Evolutionary conservation across 495 filamentous ascomycete genomes (phyloP).

Genomic region (Friedmanniomyces simplex): DNA sequence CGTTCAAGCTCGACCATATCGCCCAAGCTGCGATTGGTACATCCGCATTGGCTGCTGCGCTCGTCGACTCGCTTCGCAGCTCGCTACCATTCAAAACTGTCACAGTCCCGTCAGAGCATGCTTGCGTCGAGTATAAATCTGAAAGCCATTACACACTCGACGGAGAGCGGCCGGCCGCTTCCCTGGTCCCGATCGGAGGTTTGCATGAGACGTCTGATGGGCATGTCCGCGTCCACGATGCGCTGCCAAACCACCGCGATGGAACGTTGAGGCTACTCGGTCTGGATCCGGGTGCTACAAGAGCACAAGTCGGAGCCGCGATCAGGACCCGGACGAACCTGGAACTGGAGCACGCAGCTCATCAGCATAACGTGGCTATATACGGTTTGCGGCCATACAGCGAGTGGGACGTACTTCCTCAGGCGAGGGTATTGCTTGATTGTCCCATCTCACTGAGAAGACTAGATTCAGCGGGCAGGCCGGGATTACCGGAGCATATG

Average conservation of each 20-base stretch:
- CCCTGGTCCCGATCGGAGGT: conserved; percentile 36
- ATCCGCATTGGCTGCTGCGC: conserved; percentile 34
- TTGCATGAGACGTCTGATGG: conserved; percentile 36
- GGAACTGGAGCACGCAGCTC: conserved; percentile 33
- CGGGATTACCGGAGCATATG: conserved; percentile 10
- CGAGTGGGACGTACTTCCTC: conserved; percentile 37
- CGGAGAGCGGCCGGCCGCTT: conserved; percentile 20
- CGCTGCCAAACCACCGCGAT: conserved; percentile 34
- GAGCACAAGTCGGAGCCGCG: conserved; percentile 29
- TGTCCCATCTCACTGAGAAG: conserved; percentile 33
- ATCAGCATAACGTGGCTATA: conserved; percentile 30
- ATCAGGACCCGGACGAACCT: conserved; percentile 28
- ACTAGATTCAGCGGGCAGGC: conserved; percentile 20
- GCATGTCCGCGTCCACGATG: conserved; percentile 39
- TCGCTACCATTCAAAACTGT: conserved; percentile 22
- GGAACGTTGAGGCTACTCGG: conserved; percentile 33
- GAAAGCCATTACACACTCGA: conserved; percentile 34
- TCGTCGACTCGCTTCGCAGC: conserved; percentile 27
- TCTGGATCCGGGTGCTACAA: conserved; percentile 18
- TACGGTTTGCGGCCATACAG: conserved; percentile 31
- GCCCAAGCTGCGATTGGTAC: conserved; percentile 38
- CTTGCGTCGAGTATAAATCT: conserved; percentile 37
- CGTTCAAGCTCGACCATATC: conserved; percentile 36
- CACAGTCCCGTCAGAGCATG: conserved; percentile 31
- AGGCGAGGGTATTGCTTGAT: conserved; percentile 30